phyloP scores from a whole-genome alignment of 306 rosid genomes.

The Vigna hirtella region DNA sequence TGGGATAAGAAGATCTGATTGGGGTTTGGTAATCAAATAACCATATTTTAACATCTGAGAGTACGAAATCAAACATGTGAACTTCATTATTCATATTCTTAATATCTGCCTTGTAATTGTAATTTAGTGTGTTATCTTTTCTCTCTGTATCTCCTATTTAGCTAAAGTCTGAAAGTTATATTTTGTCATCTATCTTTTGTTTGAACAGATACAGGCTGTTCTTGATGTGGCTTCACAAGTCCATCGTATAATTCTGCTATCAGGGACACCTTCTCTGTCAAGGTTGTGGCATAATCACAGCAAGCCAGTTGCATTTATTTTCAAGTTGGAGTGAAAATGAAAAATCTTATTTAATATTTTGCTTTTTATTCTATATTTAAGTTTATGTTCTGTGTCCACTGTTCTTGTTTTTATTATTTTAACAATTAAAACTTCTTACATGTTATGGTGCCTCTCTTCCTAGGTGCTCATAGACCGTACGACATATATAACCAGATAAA shows the following conservation, averaged over 20 bases:
- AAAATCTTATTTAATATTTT: slow-evolving; percentile 29
- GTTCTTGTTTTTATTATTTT: slow-evolving; percentile 29
- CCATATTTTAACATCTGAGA: background rate
- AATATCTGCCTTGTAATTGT: background rate
- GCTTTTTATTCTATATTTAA: slow-evolving; percentile 13
- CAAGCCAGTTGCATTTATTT: slow-evolving; percentile 40
- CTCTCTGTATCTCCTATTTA: slow-evolving; percentile 7
- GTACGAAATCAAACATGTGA: background rate
- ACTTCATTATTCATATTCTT: slow-evolving; percentile 37
- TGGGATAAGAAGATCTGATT: slow-evolving; percentile 7
- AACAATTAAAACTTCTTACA: slow-evolving; percentile 45
- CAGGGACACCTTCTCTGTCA: slow-evolving; percentile 97
- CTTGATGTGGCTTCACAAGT: slow-evolving; percentile 86
- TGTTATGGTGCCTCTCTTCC: slow-evolving; percentile 67
- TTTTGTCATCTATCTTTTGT: slow-evolving; percentile 32
- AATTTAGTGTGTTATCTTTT: slow-evolving; percentile 9
- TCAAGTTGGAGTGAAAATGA: slow-evolving; percentile 41
- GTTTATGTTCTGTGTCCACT: slow-evolving; percentile 30
- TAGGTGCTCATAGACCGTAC: slow-evolving; percentile 88
- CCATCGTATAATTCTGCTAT: slow-evolving; percentile 74
- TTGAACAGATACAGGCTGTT: slow-evolving; percentile 76
- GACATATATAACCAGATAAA: slow-evolving; percentile 97
- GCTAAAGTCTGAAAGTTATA: slow-evolving; percentile 24
- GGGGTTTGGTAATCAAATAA: slow-evolving; percentile 15
- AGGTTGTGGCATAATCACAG: slow-evolving; percentile 71